Evolutionary conservation across 2,329 filamentous ascomycete species (phyloP).

Genomic region (Neofusicoccum umdonicola): DNA sequence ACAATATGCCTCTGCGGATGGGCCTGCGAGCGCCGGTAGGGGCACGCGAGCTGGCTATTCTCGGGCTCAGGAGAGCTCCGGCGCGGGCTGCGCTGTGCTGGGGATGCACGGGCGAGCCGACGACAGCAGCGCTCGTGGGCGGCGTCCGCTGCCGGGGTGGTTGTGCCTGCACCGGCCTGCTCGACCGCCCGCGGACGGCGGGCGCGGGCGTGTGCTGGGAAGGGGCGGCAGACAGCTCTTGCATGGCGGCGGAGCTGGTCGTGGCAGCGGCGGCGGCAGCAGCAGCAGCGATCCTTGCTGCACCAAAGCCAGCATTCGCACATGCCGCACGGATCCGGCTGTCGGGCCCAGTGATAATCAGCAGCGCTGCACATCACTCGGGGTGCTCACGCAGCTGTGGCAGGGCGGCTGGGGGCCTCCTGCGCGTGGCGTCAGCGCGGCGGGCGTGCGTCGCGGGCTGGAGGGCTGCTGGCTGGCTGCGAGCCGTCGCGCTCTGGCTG

Average conservation of each 20-base stretch:
- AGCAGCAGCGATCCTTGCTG: conserved; percentile 5
- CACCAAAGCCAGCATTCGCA: conserved; percentile 1
- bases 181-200: too few species aligned
- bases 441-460: neutral
- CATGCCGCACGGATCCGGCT: conserved; percentile 4
- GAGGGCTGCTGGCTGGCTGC: too few species aligned
- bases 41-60: neutral
- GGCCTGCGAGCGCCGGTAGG: neutral
- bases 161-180: too few species aligned
- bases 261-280: neutral
- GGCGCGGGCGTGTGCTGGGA: neutral
- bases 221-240: neutral
- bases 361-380: neutral
- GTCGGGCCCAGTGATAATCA: conserved; percentile 10
- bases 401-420: neutral
- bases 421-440: neutral
- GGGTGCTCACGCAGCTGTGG: neutral
- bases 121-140: neutral
- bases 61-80: neutral
- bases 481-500: too few species aligned
- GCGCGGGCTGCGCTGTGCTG: neutral
- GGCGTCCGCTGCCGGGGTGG: too few species aligned
- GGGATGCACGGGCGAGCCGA: neutral
- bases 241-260: neutral
- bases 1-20: neutral